Evolutionary conservation across 2,329 filamentous ascomycete species (phyloP), one percentile per base, ranked within the genome.

Genomic region (Phialophora macrospora): DNA sequence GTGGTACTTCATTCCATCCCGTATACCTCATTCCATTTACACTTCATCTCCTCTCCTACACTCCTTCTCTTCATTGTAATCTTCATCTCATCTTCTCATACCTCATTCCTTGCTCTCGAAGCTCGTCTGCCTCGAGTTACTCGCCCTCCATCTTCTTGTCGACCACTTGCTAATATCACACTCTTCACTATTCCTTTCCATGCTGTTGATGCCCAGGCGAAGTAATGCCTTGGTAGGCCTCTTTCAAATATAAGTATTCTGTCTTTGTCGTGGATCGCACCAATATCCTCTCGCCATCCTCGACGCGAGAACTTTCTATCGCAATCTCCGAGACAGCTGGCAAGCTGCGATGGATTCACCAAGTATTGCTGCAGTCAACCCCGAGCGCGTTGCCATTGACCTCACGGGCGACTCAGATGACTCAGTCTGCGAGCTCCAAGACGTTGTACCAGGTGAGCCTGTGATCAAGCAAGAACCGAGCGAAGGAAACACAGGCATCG

Each of bases 401-500:
- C 63, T 68, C 57, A 61, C 63, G 12, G 52, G 34, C 44, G 66
- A 68, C 55, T 63, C 65, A 28, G 66, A 61, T 28, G 59, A 54
- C 44, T 24, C 32, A 26, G 26, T 11, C 22, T 26, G 8, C 11
- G 56, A 52, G 9, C 20, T 22, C 7, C 12, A 60, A n/a, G 26
- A 7, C 9, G 1, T 14, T 4, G 7, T 38, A 41, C 20, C 30
- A 17, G 46, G 24, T 7, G 26, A 49, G 4, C 24, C 48, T 9
- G n/a, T 51, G 3, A 49, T 63, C 63, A 68, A 68, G 38, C 20
- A 56, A 12, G 66, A 68, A 55, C 55, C 24, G 3, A 34, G 24
- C 5, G 62, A 64, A 11, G 58, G 60, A 44, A 2, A 28, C 6
- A 44, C 3, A 17, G 38, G 60, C 14, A 11, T 48, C 7, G 17